Evolutionary conservation across 306 rosid species (phyloP).

Genomic region (Acacia acuminata): DNA sequence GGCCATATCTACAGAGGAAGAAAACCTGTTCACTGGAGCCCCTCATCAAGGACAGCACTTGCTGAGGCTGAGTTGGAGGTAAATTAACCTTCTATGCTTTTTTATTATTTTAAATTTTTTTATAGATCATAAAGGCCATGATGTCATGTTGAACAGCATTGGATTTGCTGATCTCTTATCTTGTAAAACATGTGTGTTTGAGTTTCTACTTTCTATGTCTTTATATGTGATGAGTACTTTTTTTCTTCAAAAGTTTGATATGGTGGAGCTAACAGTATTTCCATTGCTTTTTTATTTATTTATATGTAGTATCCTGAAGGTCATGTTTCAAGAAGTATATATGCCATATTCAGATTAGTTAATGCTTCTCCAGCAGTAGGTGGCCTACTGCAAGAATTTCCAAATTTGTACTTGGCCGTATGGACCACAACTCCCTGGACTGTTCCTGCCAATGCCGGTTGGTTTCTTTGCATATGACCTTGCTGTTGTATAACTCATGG

Average conservation of each 20-base stretch:
- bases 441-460: constrained; percentile 97
- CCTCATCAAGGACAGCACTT: constrained; percentile 96
- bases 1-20: constrained; percentile 94
- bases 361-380: constrained; percentile 40
- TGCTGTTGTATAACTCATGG: constrained; percentile 12
- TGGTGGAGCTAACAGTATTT: constrained; percentile 27
- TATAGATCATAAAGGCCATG: constrained; percentile 7
- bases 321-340: constrained; percentile 89
- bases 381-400: constrained; percentile 68
- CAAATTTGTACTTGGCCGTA: constrained; percentile 81
- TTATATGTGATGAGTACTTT: not conserved
- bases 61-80: constrained; percentile 99
- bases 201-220: not conserved
- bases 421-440: constrained; percentile 99
- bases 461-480: constrained; percentile 41
- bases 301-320: constrained; percentile 87
- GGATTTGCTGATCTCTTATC: constrained; percentile 8
- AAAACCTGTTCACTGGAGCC: constrained; percentile 99
- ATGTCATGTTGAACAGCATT: constrained; percentile 9
- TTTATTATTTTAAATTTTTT: not conserved
- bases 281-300: constrained; percentile 31
- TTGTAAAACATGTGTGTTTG: not conserved
- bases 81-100: constrained; percentile 22
- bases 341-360: constrained; percentile 75
- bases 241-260: constrained; percentile 28